Evolutionary conservation across 768 basidiomycete genomes (phyloP), one percentile per base, ranked within the genome.

Genomic region (Xerocomus brunneocitrinus): DNA sequence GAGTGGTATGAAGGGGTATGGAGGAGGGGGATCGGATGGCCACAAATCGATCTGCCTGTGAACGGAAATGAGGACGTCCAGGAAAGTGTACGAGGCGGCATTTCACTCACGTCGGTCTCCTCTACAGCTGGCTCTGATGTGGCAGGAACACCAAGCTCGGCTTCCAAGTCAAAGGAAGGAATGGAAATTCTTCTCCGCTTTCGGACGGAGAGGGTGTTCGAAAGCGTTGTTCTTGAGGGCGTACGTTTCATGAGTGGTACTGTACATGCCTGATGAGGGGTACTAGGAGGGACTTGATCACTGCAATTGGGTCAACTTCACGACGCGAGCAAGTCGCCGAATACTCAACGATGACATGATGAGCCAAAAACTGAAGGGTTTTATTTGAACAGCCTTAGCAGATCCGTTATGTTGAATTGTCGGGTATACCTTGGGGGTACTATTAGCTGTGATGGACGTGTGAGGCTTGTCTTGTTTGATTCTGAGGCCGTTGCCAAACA

Each of bases 21-120:
- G 74, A 66, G 7, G 67, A 66, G 41, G 79, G 77, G 6, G 80
- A 79, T 14, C 81, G 76, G 5, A 72, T 69, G 2, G 84, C 70
- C 35, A 86, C 76, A 62, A 86, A 87, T 42, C 85, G 75, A 58
- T 86, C 84, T 38, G 78, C 74, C 84, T 85, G 47, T 3, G 31
- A 50, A 39, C 22, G 7, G 50, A 43, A 30, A 35, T 52, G 22
- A 53, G 8, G 49, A 53, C 8, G 36, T 45, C 43, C 45, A 41
- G 45, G 19, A 41, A 47, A 34, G 45, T 27, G 19, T 27, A 43
- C 27, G 19, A 24, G 7, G 56, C 19, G 40, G 28, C 30, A 31
- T 34, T 40, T 50, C 27, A 55, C 70, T 67, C 53, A 73, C 68
- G 30, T 62, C 61, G 7, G 54, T 64, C 47, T 66, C 64, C 56